Evolutionary conservation across 1,139 yeast genomes (phyloP), one percentile per base, ranked within the genome.

Genomic region (Kodamaea anthophila): DNA sequence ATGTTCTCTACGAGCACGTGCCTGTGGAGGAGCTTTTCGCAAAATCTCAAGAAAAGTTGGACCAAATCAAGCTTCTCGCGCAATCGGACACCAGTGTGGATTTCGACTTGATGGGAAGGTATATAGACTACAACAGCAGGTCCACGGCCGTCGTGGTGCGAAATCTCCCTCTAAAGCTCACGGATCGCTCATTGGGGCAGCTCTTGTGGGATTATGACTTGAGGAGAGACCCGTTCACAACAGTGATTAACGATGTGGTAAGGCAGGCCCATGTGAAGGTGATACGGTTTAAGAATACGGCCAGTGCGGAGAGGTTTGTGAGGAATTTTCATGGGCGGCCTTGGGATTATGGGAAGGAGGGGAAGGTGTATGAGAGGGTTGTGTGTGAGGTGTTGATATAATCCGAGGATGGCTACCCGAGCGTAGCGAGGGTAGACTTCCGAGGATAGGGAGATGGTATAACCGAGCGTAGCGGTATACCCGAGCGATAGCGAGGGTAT

Each of bases 271-370:
- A 55, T 24, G 24, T 51, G 4, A 48, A 47, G 11, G 49, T 78
- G 9, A 50, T 80, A 5, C 52, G 71, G 26, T 79, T 81, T 45
- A 57, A 58, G 9, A 61, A 62, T 37, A 47, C 45, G n/a, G 48
- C 53, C 3, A 74, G 72, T 39, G 80, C 87, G 0, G 46, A 42
- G 18, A 47, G 80, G 29, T 74, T 78, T 39, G 73, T 70, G 2
- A 49, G 74, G n/a, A 69, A 69, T 37, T 68, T 59, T 46, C 72
- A 80, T 47, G 77, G 79, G 5, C 62, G 58, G 29, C 46, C 44
- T 25, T 65, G 71, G 70, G 61, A 58, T 13, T 43, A 47, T 7
- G 43, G 57, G 28, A 50, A 51, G 16, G 57, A 51, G 21, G 59
- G 54, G 37, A 43, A 49, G 24, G 38, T 63, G 13, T 56, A 62